phyloP scores from a whole-genome alignment of 345 rosid species.

The Trapa bicornis region DNA sequence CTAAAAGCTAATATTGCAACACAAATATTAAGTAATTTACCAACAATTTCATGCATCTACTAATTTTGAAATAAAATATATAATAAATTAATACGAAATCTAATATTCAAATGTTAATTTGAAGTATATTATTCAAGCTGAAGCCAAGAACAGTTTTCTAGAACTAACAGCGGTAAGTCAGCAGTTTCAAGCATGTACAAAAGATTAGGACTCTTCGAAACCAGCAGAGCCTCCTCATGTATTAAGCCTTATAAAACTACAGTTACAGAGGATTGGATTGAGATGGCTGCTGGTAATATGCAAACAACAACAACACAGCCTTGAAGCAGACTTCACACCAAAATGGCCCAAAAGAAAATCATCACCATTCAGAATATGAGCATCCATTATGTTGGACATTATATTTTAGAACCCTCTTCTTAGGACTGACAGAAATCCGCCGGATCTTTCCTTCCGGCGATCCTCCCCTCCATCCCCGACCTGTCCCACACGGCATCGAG shows the following conservation, averaged over 20 bases:
- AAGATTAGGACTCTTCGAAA: not conserved
- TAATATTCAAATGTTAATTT: no score
- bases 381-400: not conserved
- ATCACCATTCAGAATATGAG: no score
- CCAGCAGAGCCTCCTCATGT: not conserved
- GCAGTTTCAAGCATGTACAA: not conserved
- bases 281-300: not conserved
- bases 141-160: no score
- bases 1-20: no score
- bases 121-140: no score
- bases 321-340: not conserved
- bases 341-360: not conserved
- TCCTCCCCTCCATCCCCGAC: constrained; percentile 56
- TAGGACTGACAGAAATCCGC: constrained; percentile 68
- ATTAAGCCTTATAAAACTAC: not conserved
- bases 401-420: constrained; percentile 54
- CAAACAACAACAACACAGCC: not conserved
- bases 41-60: no score
- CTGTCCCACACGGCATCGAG: constrained; percentile 20
- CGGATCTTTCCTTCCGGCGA: constrained; percentile 52
- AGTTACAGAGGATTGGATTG: not conserved
- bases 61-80: no score
- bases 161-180: no score
- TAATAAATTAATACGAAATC: no score
- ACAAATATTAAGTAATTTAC: no score